Base-by-base conservation (phyloP, 2,329 filamentous ascomycete genomes). In the Aciculosporium take region DNA sequence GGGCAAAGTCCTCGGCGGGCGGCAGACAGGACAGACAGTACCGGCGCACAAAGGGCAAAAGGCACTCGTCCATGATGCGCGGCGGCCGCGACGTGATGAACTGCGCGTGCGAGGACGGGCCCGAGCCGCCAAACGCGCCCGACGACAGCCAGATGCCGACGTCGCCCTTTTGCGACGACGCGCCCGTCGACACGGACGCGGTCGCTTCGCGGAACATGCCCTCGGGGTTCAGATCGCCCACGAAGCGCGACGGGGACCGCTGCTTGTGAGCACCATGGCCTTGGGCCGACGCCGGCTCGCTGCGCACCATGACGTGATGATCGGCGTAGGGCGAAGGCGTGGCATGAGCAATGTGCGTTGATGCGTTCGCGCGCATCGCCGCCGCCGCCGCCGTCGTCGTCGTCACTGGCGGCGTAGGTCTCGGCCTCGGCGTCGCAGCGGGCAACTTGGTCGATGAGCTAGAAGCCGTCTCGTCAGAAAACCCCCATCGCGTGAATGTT, bases 161-260 rank as follows among this genome's bases (percentile, higher is more conserved):
- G 31, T 72, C 71, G 37, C 69, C 69, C 25, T 67, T 67, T 37
- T 68, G 63, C 0, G 69, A 66, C 0, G 55, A 53, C 9, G 56
- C 55, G 4, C 56, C 52, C 17, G 56, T 41, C 0, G 57, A 56
- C 6, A 51, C 51, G 3, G 59, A 56, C 3, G 58, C 58, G 2
- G 69, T 70, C 1, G 69, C 72, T 48, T 75, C 70, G 48, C 74
- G 62, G 42, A 79, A 73, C 53, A 77, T 70, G 44, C 69, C 69
- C 52, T 77, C 74, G 2, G 74, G 74, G 47, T 74, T 78, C 23
- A 76, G 50, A 49, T 77, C 73, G 15, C 73, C 72, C 29, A 77
- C 67, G 41, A 76, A 77, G 6, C 73, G 68, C 1, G 60, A 62
- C 0, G n/a, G n/a, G n/a, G 60, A 58, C 30, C 54, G 53, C 8